Evolutionary conservation across 441 rosid genomes (phyloP).

Genomic region (Populus hybrid): DNA sequence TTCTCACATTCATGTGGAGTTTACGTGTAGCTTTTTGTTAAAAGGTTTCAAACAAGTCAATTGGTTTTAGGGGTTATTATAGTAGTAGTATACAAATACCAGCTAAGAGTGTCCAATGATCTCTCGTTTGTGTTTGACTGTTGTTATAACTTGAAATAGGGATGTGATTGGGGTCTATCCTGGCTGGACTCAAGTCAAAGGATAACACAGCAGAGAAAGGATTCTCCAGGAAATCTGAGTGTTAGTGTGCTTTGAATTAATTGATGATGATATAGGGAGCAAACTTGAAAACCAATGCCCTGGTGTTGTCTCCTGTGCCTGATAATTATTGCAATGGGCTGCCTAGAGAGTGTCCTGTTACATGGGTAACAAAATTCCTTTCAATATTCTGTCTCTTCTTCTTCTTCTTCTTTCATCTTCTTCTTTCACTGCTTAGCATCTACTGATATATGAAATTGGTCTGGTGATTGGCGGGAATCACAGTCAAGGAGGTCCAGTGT

Average conservation of each 20-base stretch:
- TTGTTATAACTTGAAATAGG: constrained; percentile 29
- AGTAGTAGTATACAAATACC: neutral
- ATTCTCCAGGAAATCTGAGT: constrained; percentile 84
- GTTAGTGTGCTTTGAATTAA: constrained; percentile 71
- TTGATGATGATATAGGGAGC: constrained; percentile 74
- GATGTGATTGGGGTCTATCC: constrained; percentile 84
- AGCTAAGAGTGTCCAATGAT: neutral
- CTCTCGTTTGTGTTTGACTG: neutral
- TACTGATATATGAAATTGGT: neutral
- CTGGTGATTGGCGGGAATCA: neutral
- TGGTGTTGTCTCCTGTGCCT: constrained; percentile 86
- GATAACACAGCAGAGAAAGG: constrained; percentile 89
- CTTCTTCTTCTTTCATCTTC: no score
- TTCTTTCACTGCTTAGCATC: neutral
- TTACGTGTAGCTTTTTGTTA: neutral
- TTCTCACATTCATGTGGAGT: no score
- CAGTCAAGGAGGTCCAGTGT: constrained; percentile 84
- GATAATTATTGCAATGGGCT: constrained; percentile 94
- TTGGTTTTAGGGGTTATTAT: no score
- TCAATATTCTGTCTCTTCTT: neutral
- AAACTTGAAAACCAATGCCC: constrained; percentile 70
- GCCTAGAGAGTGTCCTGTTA: constrained; percentile 82
- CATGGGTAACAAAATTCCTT: constrained; percentile 46
- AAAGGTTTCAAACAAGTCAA: no score
- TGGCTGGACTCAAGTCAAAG: constrained; percentile 80